Percentiles rank a stretch among this genome's conserved stretches.
These are phyloP conservation scores for Globisporangium middletonii DNA, from an alignment of 352 stramenopile genomes.

Conservation along the genomic window DNA sequence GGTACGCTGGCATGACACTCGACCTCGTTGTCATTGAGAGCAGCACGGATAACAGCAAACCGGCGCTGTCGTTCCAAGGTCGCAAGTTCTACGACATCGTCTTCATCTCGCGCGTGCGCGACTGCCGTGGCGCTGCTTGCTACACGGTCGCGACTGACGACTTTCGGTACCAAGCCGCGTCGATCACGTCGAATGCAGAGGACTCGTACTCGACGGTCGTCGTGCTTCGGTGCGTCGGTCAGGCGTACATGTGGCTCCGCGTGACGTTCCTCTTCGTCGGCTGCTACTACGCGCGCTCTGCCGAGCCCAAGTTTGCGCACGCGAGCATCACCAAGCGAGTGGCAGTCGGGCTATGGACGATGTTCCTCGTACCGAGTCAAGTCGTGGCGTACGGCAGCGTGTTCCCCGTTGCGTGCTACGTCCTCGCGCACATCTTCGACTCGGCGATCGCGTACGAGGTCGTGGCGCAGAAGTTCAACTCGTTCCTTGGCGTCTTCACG, in stretches of 20 bases:
- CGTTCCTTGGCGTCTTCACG: too few relatives aligned
- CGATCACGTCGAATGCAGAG: conserved; percentile 1
- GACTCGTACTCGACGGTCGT: conserved; percentile 5
- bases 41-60: conserved; percentile 1
- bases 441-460: not conserved
- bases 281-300: conserved; percentile 4
- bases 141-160: conserved; percentile 10
- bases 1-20: not conserved
- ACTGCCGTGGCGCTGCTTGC: not conserved
- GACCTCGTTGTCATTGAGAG: conserved; percentile 1
- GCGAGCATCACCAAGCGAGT: not conserved
- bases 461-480: too few relatives aligned
- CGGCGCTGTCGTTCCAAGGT: conserved; percentile 5
- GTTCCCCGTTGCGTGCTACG: not conserved
- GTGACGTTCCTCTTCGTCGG: conserved; percentile 9
- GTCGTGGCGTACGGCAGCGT: too few relatives aligned
- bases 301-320: too few relatives aligned
- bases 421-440: not conserved
- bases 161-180: conserved; percentile 11
- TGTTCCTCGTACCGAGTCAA: conserved; percentile 15
- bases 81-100: not conserved
- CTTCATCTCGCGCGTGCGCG: conserved; percentile 3
- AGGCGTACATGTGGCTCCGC: conserved; percentile 13
- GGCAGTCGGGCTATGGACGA: not conserved
- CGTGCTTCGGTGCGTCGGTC: conserved; percentile 7